Evolutionary conservation across 139 green algal genomes (phyloP).

Genomic region (Tetraselmis striata): DNA sequence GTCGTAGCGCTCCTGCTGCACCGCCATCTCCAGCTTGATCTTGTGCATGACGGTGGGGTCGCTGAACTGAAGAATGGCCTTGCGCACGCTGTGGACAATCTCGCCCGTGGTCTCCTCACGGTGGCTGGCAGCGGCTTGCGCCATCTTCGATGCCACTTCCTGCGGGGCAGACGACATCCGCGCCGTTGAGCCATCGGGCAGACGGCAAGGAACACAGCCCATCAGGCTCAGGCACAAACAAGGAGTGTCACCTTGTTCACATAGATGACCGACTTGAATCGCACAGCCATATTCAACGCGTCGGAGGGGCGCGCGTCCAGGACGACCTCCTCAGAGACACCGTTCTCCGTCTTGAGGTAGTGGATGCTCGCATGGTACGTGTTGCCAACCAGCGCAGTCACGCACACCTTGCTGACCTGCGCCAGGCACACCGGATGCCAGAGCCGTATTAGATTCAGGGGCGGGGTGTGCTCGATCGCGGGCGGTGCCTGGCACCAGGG

Average conservation of each 20-base stretch:
- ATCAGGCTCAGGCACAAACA: neutral
- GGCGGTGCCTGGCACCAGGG: too few species aligned
- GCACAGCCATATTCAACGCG: slow-evolving; percentile 78
- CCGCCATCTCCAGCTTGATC: slow-evolving; percentile 70
- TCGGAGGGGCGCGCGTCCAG: slow-evolving; percentile 68
- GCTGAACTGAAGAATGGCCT: slow-evolving; percentile 53
- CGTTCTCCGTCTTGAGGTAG: neutral
- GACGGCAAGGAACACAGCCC: too few species aligned
- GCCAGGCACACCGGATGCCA: neutral
- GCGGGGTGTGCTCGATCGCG: too few species aligned
- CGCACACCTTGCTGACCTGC: slow-evolving; percentile 47
- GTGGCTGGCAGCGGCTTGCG: neutral
- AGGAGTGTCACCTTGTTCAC: slow-evolving; percentile 42
- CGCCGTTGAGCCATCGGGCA: too few species aligned
- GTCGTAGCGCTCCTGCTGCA: slow-evolving; percentile 72
- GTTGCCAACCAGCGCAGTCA: slow-evolving; percentile 44
- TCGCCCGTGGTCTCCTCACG: slow-evolving; percentile 33
- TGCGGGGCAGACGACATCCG: too few species aligned
- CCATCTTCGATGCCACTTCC: slow-evolving; percentile 1
- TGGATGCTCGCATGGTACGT: slow-evolving; percentile 58
- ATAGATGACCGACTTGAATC: slow-evolving; percentile 69
- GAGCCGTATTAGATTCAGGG: too few species aligned
- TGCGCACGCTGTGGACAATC: slow-evolving; percentile 53
- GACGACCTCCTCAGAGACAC: slow-evolving; percentile 38
- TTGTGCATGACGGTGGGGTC: slow-evolving; percentile 71